A percentile compares a stretch with the other conserved stretches of the same genome.
Evolutionary conservation across 2,329 filamentous ascomycete species (phyloP).

Genomic region (Neofusicoccum sp.): DNA sequence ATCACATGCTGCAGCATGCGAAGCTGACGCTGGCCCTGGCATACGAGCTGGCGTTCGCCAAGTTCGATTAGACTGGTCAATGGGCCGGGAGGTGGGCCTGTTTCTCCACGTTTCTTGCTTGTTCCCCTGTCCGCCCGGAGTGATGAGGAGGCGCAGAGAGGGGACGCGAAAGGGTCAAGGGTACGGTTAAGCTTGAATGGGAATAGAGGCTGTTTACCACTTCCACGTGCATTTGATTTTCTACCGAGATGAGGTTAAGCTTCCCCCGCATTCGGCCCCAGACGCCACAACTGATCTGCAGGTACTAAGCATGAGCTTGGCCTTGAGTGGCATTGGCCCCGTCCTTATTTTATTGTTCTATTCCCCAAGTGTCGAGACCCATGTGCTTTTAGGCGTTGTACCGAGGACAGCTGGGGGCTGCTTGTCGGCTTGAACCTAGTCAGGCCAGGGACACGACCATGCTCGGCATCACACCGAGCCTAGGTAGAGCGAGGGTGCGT

Average conservation of each 20-base stretch:
- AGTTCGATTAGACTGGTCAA: constrained; percentile 52
- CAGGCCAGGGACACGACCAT: background rate
- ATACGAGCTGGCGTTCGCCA: constrained; percentile 78
- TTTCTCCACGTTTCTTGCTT: background rate
- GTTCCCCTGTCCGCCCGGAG: background rate
- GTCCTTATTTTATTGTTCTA: background rate
- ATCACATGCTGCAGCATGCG: constrained; percentile 90
- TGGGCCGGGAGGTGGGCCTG: background rate
- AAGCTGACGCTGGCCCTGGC: constrained; percentile 79
- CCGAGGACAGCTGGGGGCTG: background rate
- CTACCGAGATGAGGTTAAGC: constrained; percentile 5
- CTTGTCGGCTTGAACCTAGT: background rate
- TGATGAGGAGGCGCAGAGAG: background rate
- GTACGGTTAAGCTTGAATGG: background rate
- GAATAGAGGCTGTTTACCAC: constrained; percentile 3
- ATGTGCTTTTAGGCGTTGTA: background rate
- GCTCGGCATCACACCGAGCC: background rate
- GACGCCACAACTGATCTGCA: background rate
- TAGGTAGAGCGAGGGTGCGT: background rate
- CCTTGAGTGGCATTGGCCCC: background rate
- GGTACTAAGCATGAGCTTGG: background rate
- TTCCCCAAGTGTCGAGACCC: background rate
- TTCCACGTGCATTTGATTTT: constrained; percentile 2
- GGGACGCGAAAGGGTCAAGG: background rate
- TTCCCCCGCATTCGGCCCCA: background rate